Percentiles rank a stretch among this genome's conserved stretches.
These are phyloP conservation scores for Phialophora macrospora DNA, from an alignment of 2,329 filamentous ascomycete species.

Conservation along the genomic window DNA sequence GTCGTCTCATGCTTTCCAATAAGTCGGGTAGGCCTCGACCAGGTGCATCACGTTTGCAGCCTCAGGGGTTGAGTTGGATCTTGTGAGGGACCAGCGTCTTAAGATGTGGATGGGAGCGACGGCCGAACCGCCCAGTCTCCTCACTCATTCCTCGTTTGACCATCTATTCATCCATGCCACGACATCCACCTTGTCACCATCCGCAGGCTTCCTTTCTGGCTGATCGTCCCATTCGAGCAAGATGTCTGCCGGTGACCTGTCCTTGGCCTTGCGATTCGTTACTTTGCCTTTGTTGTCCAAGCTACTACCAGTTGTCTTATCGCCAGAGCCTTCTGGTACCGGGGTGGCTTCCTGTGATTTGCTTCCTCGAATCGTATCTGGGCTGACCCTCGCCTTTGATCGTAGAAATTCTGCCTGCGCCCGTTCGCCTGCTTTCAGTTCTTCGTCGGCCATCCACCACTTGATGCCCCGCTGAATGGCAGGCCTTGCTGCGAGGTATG, in stretches of 20 bases:
- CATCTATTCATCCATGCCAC: constrained; percentile 39
- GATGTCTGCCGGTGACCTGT: constrained; percentile 36
- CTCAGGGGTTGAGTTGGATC: background rate
- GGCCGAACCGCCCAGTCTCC: background rate
- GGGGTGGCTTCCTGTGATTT: constrained; percentile 20
- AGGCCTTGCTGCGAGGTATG: constrained; percentile 36
- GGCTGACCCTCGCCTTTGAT: constrained; percentile 32
- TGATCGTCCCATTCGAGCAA: constrained; percentile 40
- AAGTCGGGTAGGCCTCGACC: background rate
- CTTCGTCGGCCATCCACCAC: constrained; percentile 28
- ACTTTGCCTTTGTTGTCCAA: constrained; percentile 26
- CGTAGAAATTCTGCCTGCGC: constrained; percentile 29
- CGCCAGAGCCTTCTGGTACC: constrained; percentile 23
- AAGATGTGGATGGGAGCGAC: background rate
- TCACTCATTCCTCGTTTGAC: constrained; percentile 27
- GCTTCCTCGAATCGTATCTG: constrained; percentile 36
- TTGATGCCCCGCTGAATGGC: constrained; percentile 35
- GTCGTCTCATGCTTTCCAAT: background rate
- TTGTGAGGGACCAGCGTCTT: background rate
- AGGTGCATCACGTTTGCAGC: background rate
- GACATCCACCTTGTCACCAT: constrained; percentile 35
- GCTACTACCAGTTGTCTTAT: constrained; percentile 26
- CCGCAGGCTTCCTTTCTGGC: constrained; percentile 25
- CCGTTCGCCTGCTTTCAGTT: constrained; percentile 30
- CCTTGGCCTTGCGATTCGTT: constrained; percentile 37